Base-by-base conservation (phyloP, 1,284 basidiomycete genomes). In the Sporisorium sorghi region DNA sequence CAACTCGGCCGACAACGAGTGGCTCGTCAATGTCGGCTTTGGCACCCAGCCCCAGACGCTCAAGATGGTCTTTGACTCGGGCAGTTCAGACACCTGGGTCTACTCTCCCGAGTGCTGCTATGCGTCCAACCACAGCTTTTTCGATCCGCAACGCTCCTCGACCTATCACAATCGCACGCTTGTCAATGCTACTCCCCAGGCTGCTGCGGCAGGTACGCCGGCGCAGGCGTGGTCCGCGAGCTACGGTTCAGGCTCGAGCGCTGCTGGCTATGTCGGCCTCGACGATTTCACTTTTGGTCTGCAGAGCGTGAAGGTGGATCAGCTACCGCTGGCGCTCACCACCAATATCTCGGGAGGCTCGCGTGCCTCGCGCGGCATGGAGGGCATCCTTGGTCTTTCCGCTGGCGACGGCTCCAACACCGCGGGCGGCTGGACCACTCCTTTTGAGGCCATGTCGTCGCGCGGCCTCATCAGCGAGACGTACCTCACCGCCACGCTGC, bases 41-140 rank as follows among this genome's bases (percentile, higher is more conserved):
- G 78, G 78, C 43, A 76, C 73, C 1, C 42, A 15, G 10, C 23
- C 63, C 14, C 76, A 78, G 54, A 33, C 50, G 19, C 70, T 78
- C 30, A 56, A 76, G 56, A 50, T 78, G 50, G 76, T 80, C 43
- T 67, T 80, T 54, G 78, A 80, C 65, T 60, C 73, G 24, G 78
- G 78, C 44, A 73, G 67, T 32, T 54, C 76, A 10, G 74, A 74
- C 66, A 68, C 73, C 39, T 78, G 73, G 73, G 66, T 75, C 40
- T 80, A 76, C 60, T 73, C 70, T 14, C 76, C 76, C n/a, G 53
- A 58, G 6, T 80, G 76, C 56, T 80, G 76, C 66, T 80, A 78
- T 49, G 55, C 65, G 42, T 53, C 58, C 43, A 68, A 78, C 58
- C 76, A 80, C 63, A 60, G 58, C 46, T 75, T 57, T 50, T 78